phyloP scores from a whole-genome alignment of 2,329 filamentous ascomycete species.

The Penicillium sumatraense region DNA sequence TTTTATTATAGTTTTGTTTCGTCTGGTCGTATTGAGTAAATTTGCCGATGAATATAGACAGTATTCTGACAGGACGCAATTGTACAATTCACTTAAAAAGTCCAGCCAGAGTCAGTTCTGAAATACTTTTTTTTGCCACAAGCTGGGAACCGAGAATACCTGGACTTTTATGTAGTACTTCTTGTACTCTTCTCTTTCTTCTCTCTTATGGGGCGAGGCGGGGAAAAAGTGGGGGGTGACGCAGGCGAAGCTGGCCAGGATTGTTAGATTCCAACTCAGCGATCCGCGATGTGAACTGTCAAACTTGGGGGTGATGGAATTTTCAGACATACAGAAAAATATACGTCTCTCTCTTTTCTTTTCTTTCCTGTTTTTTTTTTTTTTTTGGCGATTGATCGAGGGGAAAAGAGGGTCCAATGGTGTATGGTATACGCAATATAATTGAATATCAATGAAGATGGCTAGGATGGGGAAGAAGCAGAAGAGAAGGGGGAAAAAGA shows the following conservation, averaged over 20 bases:
- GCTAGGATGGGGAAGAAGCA: not conserved
- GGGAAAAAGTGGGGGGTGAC: constrained; percentile 38
- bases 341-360: too few relatives aligned
- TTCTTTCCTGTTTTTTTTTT: too few relatives aligned
- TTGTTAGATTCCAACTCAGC: not conserved
- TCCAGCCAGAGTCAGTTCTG: too few relatives aligned
- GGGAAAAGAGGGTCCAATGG: not conserved
- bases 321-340: not conserved
- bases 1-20: too few relatives aligned
- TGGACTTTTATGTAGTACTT: too few relatives aligned
- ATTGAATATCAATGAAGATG: not conserved
- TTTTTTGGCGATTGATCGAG: not conserved
- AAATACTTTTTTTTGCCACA: not conserved
- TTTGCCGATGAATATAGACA: too few relatives aligned
- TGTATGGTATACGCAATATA: not conserved
- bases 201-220: constrained; percentile 20
- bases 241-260: constrained; percentile 6
- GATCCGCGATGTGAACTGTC: not conserved
- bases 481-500: not conserved
- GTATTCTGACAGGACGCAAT: too few relatives aligned
- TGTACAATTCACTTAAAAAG: too few relatives aligned
- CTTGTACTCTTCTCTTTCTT: too few relatives aligned
- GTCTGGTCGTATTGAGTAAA: constrained; percentile 1
- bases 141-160: not conserved
- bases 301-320: not conserved